A percentile compares a stretch with the other conserved stretches of the same genome.
These are phyloP conservation scores for Aspergillus cristatus DNA, from an alignment of 495 filamentous ascomycete genomes.

Conservation along the genomic window DNA sequence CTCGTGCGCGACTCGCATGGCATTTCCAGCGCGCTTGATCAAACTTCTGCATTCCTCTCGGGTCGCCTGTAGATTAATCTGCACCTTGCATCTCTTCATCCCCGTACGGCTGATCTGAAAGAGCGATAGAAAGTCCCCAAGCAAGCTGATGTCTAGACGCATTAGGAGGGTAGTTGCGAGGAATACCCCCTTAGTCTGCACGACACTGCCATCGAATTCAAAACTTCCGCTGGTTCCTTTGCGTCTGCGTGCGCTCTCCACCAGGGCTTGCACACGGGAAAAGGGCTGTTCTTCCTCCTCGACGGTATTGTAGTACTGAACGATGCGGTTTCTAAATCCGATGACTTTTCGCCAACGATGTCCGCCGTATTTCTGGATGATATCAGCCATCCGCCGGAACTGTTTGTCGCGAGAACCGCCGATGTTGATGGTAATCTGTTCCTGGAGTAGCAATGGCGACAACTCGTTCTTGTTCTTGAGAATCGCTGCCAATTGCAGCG, in stretches of 20 bases:
- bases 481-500: conserved; percentile 12
- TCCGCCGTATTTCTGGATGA: neutral
- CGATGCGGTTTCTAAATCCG: conserved; percentile 30
- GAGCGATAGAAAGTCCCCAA: conserved; percentile 43
- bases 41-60: conserved; percentile 19
- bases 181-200: conserved; percentile 40
- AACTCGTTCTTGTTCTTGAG: neutral
- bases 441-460: conserved; percentile 10
- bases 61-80: conserved; percentile 29
- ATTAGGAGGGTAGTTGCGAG: conserved; percentile 43
- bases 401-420: conserved; percentile 1
- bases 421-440: neutral
- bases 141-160: conserved; percentile 45
- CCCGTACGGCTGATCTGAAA: conserved; percentile 1
- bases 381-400: conserved; percentile 1
- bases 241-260: conserved; percentile 37
- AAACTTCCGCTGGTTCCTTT: conserved; percentile 28
- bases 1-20: conserved; percentile 11
- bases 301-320: conserved; percentile 34
- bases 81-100: neutral
- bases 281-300: conserved; percentile 52
- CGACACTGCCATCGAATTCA: conserved; percentile 26
- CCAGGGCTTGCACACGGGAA: conserved; percentile 43
- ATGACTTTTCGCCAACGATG: conserved; percentile 30
- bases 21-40: conserved; percentile 7